Evolutionary conservation across 805 yeast species (phyloP).

Genomic region (Maudiozyma bulderi): DNA sequence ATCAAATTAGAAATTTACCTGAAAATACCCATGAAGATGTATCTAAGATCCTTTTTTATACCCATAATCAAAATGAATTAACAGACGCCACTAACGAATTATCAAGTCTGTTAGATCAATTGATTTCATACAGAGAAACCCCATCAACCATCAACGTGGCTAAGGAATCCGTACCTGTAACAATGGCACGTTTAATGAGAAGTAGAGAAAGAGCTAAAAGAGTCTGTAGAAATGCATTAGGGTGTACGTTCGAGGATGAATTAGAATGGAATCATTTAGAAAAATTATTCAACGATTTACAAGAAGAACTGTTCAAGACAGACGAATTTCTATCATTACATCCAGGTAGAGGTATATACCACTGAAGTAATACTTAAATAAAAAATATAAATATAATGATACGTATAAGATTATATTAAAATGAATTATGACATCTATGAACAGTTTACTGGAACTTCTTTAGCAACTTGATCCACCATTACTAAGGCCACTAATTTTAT

Average conservation of each 20-base stretch:
- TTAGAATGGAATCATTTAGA: constrained; percentile 9
- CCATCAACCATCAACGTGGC: constrained; percentile 1
- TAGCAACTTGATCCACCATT: too few species aligned
- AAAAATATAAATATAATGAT: neutral
- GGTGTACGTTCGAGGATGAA: constrained; percentile 5
- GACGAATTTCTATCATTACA: constrained; percentile 11
- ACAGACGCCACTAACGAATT: constrained; percentile 9
- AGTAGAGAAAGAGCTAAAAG: constrained; percentile 17
- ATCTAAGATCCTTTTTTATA: neutral
- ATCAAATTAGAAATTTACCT: neutral
- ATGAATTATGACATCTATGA: neutral
- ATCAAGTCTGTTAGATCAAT: constrained; percentile 11
- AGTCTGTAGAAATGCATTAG: constrained; percentile 10
- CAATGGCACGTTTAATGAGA: constrained; percentile 10
- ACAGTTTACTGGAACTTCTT: too few species aligned
- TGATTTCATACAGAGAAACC: constrained; percentile 2
- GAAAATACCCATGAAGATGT: neutral
- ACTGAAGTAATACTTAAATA: constrained; percentile 1
- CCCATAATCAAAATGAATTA: constrained; percentile 2
- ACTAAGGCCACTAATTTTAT: too few species aligned
- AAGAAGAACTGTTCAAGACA: constrained; percentile 10
- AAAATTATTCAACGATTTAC: constrained; percentile 8
- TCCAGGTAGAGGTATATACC: constrained; percentile 12
- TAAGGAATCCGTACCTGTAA: constrained; percentile 6
- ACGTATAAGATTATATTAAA: neutral